Base-by-base conservation (phyloP, 2,329 filamentous ascomycete species). In the Alternaria dauci region DNA sequence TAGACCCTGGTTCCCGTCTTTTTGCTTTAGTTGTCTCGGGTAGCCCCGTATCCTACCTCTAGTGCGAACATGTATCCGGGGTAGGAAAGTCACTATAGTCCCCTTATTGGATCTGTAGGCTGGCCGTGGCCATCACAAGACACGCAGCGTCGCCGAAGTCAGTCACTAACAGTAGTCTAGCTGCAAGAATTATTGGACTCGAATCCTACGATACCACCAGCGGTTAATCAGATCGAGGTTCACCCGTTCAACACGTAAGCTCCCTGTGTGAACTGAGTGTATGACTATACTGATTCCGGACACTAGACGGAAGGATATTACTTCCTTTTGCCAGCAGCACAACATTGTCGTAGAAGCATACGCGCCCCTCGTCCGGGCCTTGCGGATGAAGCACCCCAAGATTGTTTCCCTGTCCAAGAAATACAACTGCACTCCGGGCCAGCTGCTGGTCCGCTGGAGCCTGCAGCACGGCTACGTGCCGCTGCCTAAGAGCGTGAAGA, bases 141-240 rank as follows among this genome's bases (percentile, higher is more conserved):
- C 60, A 52, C 34, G 14, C 36, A 20, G 52, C 41, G 16, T 47
- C 52, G 43, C 56, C 55, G 43, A 44, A 43, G 47, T 48, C 34
- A 46, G 20, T 18, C 20, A 56, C 68, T 73, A 57, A 73, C 64
- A 28, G 52, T 20, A 18, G 16, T 18, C 28, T 63, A 90, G 86
- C 84, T 93, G 52, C 85, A 91, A 64, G 90, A 93, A 73, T 80
- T 93, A 50, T 84, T 92, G 71, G 82, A 83, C 2, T 85, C 84
- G 0, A 86, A 86, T 11, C 88, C 90, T 0, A 82, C 83, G 0
- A 84, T 91, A 46, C 76, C 81, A 9, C 91, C 92, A 0, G 86
- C 88, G 1, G 87, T 94, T 52, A 94, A 94, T 71, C 92, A 95
- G 79, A 89, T 94, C 69, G 76, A 94, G 76, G 85, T 94, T 2